Conservation (phyloP, 2,329 filamentous ascomycete species). For the Claviceps paspali region DNA sequence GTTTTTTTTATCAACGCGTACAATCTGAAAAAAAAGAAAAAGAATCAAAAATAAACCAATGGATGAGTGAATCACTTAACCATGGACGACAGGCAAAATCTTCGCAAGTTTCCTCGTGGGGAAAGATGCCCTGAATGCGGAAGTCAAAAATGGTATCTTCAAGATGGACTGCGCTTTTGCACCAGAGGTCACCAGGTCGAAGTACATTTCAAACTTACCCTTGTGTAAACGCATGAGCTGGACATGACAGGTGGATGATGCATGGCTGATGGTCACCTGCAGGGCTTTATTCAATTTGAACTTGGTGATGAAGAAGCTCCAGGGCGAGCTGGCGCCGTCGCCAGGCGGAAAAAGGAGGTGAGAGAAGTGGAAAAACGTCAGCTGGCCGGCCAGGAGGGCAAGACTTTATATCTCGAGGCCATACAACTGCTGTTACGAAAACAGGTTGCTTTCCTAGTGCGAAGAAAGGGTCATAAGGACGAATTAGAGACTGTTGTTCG, state of each 20-base stretch:
- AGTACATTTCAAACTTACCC: constrained; percentile 26
- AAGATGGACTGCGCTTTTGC: constrained; percentile 67
- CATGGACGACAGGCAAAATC: constrained; percentile 27
- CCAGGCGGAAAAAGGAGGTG: constrained; percentile 41
- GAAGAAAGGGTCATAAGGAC: constrained; percentile 46
- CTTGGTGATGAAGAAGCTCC: constrained; percentile 57
- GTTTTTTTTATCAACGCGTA: no score
- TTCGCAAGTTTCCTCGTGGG: constrained; percentile 35
- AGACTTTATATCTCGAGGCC: constrained; percentile 67
- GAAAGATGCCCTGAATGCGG: constrained; percentile 51
- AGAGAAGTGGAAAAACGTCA: constrained; percentile 38
- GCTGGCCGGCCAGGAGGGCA: constrained; percentile 51
- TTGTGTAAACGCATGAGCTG: not conserved
- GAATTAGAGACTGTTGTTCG: constrained; percentile 68
- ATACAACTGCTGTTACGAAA: constrained; percentile 74
- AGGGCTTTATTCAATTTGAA: constrained; percentile 42
- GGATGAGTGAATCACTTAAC: no score
- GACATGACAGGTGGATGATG: not conserved
- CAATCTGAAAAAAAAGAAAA: no score
- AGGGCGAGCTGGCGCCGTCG: constrained; percentile 39
- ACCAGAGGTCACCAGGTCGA: constrained; percentile 67
- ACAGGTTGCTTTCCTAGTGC: constrained; percentile 61
- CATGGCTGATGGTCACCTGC: not conserved
- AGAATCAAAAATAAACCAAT: not conserved
- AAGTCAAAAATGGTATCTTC: constrained; percentile 54